Evolutionary conservation across 495 filamentous ascomycete species (phyloP).

Genomic region (Pyronema omphalodes): DNA sequence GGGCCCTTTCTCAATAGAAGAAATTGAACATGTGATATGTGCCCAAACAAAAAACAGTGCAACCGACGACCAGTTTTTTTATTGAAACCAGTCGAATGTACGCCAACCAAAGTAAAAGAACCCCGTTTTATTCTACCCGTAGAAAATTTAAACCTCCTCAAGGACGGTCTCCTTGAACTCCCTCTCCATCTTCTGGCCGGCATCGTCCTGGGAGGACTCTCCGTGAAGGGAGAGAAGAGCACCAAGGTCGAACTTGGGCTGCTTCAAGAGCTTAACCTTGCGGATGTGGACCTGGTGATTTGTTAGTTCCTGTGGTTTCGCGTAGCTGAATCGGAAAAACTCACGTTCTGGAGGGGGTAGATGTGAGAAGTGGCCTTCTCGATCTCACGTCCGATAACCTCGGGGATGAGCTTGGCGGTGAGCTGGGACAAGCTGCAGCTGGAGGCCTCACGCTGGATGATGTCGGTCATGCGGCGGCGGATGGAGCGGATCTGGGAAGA

Average conservation of each 20-base stretch:
- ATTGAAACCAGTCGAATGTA: too few species aligned
- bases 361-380: conserved; percentile 98
- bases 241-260: conserved; percentile 96
- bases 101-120: too few species aligned
- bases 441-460: conserved; percentile 86
- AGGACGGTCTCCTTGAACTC: conserved; percentile 98
- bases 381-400: conserved; percentile 98
- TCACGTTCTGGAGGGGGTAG: conserved; percentile 95
- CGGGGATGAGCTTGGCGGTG: conserved; percentile 92
- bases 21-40: too few species aligned
- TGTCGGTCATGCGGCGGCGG: conserved; percentile 98
- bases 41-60: too few species aligned
- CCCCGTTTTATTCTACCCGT: not conserved
- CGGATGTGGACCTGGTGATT: conserved; percentile 79
- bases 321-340: conserved; percentile 22
- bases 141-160: conserved; percentile 59
- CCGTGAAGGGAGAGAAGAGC: conserved; percentile 87
- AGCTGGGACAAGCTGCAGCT: conserved; percentile 88
- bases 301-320: not conserved
- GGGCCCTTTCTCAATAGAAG: too few species aligned
- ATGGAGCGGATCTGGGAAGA: conserved; percentile 93
- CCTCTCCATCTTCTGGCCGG: conserved; percentile 93
- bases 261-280: conserved; percentile 97
- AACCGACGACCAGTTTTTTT: too few species aligned
- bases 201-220: conserved; percentile 88